Evolutionary conservation across 2,329 filamentous ascomycete genomes (phyloP), one percentile per base, ranked within the genome.

Genomic region (Sclerotiophoma versabilis): DNA sequence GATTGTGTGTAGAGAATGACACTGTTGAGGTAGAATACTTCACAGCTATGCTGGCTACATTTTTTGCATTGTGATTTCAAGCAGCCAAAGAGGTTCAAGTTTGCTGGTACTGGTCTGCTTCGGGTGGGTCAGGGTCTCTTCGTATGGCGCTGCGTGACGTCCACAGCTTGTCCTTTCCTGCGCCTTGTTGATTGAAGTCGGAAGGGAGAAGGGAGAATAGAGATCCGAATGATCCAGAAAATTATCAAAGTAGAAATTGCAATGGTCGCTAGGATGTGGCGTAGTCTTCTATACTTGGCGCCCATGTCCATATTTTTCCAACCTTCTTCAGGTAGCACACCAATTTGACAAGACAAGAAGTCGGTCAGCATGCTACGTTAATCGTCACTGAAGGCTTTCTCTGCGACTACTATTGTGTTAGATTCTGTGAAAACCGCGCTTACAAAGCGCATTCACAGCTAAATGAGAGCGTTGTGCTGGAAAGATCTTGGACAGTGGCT

Each of bases 391-490:
- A 86, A 93, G 11, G 93, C 93, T 46, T 84, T 83, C 75, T 99
- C 93, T 14, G 95, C 95, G 50, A 91, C 89, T 49, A 89, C 84
- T 71, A 96, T 91, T 1, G 83, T 86, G 57, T 85, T 82, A 68
- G 97, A 99, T 72, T 98, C 93, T 60, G 98, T 87, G 66, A 99
- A 98, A 11, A 93, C 91, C 17, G 91, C 88, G 9, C 43, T 33
- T 4, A 43, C 23, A 8, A 54, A 88, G 85, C 79, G 58, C 86
- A 84, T 59, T 86, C 83, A 57, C 86, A 83, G 54, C 59, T 64
- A 10, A 60, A 59, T 6, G 81, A 85, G 22, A 80, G 77, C 44
- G 81, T 83, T 95, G 91, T 19, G 85, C 81, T 32, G 83, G 80
- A 42, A 89, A 83, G 25, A 92, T 87, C 57, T 89, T 82, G 0